Evolutionary conservation across 257 asterid species (phyloP).

Genomic region (Solanum infundibuliforme): DNA sequence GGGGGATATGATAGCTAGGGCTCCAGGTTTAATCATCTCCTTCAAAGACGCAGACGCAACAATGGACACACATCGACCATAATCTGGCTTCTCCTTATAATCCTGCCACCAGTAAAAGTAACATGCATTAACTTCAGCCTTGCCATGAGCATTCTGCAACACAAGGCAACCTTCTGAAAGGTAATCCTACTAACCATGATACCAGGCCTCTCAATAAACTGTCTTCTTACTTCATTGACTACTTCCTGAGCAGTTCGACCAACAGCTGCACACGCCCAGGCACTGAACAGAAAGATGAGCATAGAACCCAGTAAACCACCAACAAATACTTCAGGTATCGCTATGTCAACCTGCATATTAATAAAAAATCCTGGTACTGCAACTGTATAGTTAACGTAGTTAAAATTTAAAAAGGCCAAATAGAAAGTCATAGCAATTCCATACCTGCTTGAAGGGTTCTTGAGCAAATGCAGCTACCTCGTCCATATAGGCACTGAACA

Average conservation of each 20-base stretch:
- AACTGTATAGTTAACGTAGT: not conserved
- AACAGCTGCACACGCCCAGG: slow-evolving; percentile 99
- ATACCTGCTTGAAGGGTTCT: slow-evolving; percentile 64
- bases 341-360: slow-evolving; percentile 76
- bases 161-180: not conserved
- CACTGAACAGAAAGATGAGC: slow-evolving; percentile 95
- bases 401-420: not conserved
- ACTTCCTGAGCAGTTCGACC: slow-evolving; percentile 99
- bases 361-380: not conserved
- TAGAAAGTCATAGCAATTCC: not conserved
- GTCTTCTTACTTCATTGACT: slow-evolving; percentile 96
- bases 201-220: slow-evolving; percentile 98
- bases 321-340: slow-evolving; percentile 94
- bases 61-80: slow-evolving; percentile 91
- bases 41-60: slow-evolving; percentile 96
- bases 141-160: not conserved
- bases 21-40: slow-evolving; percentile 99
- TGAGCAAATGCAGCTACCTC: slow-evolving; percentile 83
- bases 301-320: slow-evolving; percentile 97
- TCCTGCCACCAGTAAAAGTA: slow-evolving; percentile 39
- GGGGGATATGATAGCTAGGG: slow-evolving; percentile 92
- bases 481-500: slow-evolving; percentile 99
- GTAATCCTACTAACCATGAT: slow-evolving; percentile 66
- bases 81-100: slow-evolving; percentile 97
- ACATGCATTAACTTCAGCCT: not conserved